Evolutionary conservation across 2,329 filamentous ascomycete genomes (phyloP).

Genomic region (Apiospora pterosperma): DNA sequence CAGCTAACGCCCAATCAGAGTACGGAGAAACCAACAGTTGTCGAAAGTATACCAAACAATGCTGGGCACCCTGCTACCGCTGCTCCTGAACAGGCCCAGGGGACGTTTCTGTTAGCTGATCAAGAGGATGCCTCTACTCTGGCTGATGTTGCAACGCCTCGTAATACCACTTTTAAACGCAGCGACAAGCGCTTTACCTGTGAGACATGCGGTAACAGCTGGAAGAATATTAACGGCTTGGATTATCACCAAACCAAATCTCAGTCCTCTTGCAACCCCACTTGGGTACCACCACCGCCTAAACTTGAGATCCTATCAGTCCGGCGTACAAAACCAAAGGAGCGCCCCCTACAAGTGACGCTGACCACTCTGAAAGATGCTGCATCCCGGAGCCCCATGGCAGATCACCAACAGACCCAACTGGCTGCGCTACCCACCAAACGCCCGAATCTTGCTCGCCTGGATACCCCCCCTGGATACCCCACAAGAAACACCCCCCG

Average conservation of each 20-base stretch:
- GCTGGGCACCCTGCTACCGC: background rate
- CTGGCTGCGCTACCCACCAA: background rate
- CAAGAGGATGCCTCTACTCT: background rate
- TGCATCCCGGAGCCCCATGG: background rate
- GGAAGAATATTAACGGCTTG: conserved; percentile 57
- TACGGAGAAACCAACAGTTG: background rate
- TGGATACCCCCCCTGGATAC: conserved; percentile 5
- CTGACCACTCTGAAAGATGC: no score
- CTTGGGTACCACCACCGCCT: conserved; percentile 29
- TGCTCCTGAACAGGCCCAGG: background rate
- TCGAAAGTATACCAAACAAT: background rate
- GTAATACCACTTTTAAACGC: background rate
- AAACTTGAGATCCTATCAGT: conserved; percentile 13
- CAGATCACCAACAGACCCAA: background rate
- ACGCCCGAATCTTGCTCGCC: conserved; percentile 9
- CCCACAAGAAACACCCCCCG: background rate
- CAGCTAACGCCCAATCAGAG: background rate
- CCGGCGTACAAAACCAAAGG: conserved; percentile 8
- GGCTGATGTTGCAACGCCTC: conserved; percentile 4
- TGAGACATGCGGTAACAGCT: conserved; percentile 49
- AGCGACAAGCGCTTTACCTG: conserved; percentile 36
- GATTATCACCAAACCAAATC: conserved; percentile 58
- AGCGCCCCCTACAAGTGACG: background rate
- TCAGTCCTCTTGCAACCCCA: conserved; percentile 49
- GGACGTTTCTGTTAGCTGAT: background rate